Conservation (phyloP, 2,329 filamentous ascomycete species). For the Xylariaceae sp. region DNA sequence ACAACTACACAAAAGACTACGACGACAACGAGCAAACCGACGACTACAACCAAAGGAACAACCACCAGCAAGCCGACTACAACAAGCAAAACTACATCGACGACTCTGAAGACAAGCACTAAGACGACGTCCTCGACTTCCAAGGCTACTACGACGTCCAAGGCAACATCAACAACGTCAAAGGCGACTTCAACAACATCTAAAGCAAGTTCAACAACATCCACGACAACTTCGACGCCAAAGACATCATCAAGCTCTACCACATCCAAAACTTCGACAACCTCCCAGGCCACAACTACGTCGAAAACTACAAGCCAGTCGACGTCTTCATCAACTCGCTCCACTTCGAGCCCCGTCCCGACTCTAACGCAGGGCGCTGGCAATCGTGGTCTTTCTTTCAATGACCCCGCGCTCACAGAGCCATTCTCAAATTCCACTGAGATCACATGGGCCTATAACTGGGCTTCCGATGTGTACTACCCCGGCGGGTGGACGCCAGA, state of each 20-base stretch:
- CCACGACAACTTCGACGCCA: neutral
- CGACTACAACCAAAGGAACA: neutral
- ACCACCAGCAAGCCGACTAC: neutral
- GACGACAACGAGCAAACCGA: neutral
- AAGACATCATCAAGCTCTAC: neutral
- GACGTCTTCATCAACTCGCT: neutral
- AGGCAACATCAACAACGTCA: neutral
- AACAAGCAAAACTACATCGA: neutral
- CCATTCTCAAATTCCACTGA: neutral
- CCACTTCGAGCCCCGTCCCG: neutral
- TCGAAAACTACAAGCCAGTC: neutral
- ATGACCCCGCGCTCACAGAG: neutral
- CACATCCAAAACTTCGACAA: neutral
- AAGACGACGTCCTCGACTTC: neutral
- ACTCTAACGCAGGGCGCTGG: neutral
- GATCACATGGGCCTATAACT: constrained; percentile 2
- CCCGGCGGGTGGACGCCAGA: neutral
- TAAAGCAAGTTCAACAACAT: neutral
- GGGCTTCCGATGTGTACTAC: constrained; percentile 1
- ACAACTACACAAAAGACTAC: neutral
- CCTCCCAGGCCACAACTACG: neutral
- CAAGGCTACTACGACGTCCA: neutral
- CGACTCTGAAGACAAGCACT: neutral
- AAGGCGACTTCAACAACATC: neutral
- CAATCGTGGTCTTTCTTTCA: neutral